These are phyloP conservation scores for Shiraia sp. DNA, from an alignment of 2,329 filamentous ascomycete species.

Conservation along the genomic window DNA sequence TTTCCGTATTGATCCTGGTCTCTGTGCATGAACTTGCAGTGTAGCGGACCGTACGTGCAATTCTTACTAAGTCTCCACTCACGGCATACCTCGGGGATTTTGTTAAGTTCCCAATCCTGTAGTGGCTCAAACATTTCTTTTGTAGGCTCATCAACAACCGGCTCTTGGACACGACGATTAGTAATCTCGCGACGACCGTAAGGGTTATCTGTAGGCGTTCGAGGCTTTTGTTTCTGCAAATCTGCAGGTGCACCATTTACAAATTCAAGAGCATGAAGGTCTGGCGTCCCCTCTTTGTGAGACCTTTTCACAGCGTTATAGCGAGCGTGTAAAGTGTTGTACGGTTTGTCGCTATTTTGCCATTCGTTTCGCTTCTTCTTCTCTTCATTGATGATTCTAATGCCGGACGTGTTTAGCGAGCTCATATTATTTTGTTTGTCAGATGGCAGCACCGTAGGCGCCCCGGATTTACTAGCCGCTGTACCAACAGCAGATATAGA, in stretches of 20 bases:
- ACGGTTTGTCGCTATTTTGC: slow-evolving; percentile 19
- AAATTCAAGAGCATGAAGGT: slow-evolving; percentile 26
- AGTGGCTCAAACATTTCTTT: slow-evolving; percentile 7
- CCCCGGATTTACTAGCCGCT: too few relatives aligned
- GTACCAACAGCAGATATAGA: too few relatives aligned
- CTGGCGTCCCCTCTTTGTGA: slow-evolving; percentile 29
- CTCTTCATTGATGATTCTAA: slow-evolving; percentile 32
- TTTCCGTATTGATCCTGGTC: slow-evolving; percentile 21
- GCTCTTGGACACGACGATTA: slow-evolving; percentile 15
- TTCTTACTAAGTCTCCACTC: slow-evolving; percentile 28
- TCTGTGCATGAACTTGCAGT: slow-evolving; percentile 35
- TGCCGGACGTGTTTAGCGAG: slow-evolving; percentile 5
- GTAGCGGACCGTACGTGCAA: slow-evolving; percentile 19
- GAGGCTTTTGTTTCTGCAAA: slow-evolving; percentile 2
- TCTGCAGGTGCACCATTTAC: slow-evolving; percentile 21
- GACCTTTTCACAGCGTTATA: slow-evolving; percentile 23
- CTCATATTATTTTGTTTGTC: too few relatives aligned
- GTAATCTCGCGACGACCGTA: slow-evolving; percentile 31
- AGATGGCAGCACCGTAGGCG: too few relatives aligned
- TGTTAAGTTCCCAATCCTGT: slow-evolving; percentile 25
- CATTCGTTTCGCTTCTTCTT: slow-evolving; percentile 12
- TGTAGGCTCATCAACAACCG: slow-evolving; percentile 8
- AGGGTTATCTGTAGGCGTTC: slow-evolving; percentile 11
- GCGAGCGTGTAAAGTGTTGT: slow-evolving; percentile 18
- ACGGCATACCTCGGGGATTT: slow-evolving; percentile 35